Base-by-base conservation (phyloP, 225 moss, liverwort and hornwort genomes). In the Polytrichum formosum region DNA sequence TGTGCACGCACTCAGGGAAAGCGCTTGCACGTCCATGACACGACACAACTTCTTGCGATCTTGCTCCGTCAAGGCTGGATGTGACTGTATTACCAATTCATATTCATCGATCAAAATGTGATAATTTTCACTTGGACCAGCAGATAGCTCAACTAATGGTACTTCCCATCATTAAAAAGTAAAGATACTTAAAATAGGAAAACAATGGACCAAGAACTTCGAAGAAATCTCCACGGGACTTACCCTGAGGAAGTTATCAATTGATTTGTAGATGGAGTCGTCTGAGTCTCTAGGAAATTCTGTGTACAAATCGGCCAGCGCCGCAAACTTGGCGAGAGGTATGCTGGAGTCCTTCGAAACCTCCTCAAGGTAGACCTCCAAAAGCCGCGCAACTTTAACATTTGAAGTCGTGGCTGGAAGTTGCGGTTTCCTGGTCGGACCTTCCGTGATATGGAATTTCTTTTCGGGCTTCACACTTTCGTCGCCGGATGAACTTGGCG, bases 211-310 rank as follows among this genome's bases (percentile, higher is more conserved):
- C 22, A 22, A 21, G 26, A 61, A 22, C 26, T 61, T 8, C 61
- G 26, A 61, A 22, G 26, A 22, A 18, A 61, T 46, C 46, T 46
- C 26, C 8, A 16, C 5, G 27, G 16, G 63, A 21, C 20, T 9
- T 80, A 93, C 96, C 85, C 85, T 89, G 28, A 96, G 90, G 13
- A 82, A 96, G 69, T 88, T 84, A 61, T 96, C 96, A 21, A 96
- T 87, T 19, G 93, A 90, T 81, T 90, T 89, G 81, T 96, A 96
- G 19, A 93, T 77, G 46, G 90, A 87, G 67, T 96, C 96, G 55
- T 96, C 93, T 6, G 85, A 87, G 31, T 88, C 88, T 31, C 93
- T 81, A 2, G 91, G 90, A 62, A 91, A 96, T 30, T 93, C 93
- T 4, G 90, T 79, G 54, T 93, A 82, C 53, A 90, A 67, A 75